These are phyloP conservation scores for Corylus avellana DNA, from an alignment of 306 rosid species.

Conservation along the genomic window DNA sequence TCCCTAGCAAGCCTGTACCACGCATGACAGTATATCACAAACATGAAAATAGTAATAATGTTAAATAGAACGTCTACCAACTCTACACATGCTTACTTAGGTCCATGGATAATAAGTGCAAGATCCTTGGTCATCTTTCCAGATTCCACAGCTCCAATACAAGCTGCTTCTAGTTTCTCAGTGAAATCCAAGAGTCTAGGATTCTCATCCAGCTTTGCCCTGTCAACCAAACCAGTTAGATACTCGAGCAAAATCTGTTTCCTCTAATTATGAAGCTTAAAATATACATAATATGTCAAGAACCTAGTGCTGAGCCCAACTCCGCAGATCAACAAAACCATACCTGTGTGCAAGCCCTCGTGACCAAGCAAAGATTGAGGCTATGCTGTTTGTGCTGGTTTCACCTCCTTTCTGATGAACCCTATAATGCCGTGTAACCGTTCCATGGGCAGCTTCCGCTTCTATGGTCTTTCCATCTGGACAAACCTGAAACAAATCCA, in stretches of 20 bases:
- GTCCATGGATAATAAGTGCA: conserved; percentile 83
- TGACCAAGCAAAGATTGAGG: conserved; percentile 97
- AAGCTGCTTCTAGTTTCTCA: conserved; percentile 81
- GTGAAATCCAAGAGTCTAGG: conserved; percentile 65
- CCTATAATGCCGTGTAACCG: conserved; percentile 88
- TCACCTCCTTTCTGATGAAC: conserved; percentile 97
- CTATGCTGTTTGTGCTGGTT: conserved; percentile 99
- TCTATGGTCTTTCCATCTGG: conserved; percentile 98
- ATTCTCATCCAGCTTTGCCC: conserved; percentile 94
- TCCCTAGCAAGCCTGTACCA: conserved; percentile 69
- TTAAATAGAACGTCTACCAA: conserved; percentile 12
- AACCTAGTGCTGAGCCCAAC: not conserved
- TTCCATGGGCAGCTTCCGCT: conserved; percentile 99
- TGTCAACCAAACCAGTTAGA: conserved; percentile 28
- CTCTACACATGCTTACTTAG: conserved; percentile 57
- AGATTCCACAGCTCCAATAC: conserved; percentile 76
- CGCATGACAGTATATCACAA: conserved; percentile 6
- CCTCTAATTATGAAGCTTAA: not conserved
- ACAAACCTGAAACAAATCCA: conserved; percentile 62
- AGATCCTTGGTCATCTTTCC: conserved; percentile 99
- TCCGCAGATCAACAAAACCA: not conserved
- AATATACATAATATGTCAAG: not conserved
- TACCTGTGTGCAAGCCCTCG: conserved; percentile 94
- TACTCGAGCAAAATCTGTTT: conserved; percentile 5
- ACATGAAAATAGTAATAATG: conserved; percentile 5